Evolutionary conservation across 495 filamentous ascomycete genomes (phyloP), one percentile per base, ranked within the genome.

Genomic region (Lasiosphaeria ovina): DNA sequence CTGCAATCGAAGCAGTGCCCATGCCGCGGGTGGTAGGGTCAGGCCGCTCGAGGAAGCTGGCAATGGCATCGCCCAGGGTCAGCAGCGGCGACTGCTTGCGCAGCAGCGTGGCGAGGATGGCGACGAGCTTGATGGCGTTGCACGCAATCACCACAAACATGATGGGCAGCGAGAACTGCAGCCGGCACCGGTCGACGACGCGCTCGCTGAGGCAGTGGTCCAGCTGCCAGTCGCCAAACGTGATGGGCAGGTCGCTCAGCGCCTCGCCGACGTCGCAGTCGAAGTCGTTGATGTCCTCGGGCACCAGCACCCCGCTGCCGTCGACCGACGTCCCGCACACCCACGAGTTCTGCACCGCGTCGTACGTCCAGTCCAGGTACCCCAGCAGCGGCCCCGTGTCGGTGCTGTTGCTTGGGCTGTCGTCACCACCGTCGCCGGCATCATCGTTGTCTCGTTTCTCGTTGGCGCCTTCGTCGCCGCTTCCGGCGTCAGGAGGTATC

Each of bases 41-140:
- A n/a, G 54, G 54, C 12, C 47, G 3, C 9, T 14, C 17, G 10
- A 47, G 17, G 38, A 56, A 56, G 38, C 35, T 44, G 38, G 38
- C 54, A 31, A 56, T 56, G 54, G 54, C 54, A 34, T 56, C 54
- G 0, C 54, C 54, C 17, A 42, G 36, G 3, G 54, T 56, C 24
- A 48, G 32, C 16, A 56, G 38, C 38, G 38, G 16, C 5, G 17
- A 17, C 40, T 40, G 36, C 16, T n/a, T 47, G 12, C 44, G 12
- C 44, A 47, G 16, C 40, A n/a, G 1, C 4, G 36, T 31, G 17
- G 14, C 54, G 38, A 44, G 38, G 16, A 47, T 47, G 12, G 12
- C 12, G 12, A 47, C 12, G 12, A 56, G 3, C 16, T 44, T 31
- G 17, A 56, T 8, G 38, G 42, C 40, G 54, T 31, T 44, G 16